phyloP scores from a whole-genome alignment of 148 eudicot genomes.

The Arctostaphylos glauca region DNA sequence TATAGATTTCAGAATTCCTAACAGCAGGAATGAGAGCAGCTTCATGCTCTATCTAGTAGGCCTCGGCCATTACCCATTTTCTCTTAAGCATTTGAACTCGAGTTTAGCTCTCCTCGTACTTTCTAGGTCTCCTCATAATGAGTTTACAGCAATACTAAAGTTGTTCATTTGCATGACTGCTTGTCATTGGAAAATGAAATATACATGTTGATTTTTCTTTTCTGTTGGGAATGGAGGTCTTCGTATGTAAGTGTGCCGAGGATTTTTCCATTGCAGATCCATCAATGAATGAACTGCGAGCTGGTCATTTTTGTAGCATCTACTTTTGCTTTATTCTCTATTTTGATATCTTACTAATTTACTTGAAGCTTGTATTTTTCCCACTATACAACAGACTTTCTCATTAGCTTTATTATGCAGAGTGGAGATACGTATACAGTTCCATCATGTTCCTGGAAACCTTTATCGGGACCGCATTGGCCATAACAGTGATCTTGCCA shows the following conservation, averaged over 20 bases:
- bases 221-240: background rate
- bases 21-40: no score
- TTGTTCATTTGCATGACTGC: background rate
- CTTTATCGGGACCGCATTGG: slow-evolving; percentile 31
- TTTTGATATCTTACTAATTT: background rate
- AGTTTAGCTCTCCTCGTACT: no score
- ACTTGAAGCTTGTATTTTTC: background rate
- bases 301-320: background rate
- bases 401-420: slow-evolving; percentile 22
- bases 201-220: background rate
- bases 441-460: slow-evolving; percentile 40
- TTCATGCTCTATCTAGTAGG: no score
- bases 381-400: background rate
- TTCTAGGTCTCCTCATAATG: no score
- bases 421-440: slow-evolving; percentile 42
- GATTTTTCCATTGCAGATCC: background rate
- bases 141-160: no score
- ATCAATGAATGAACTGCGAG: background rate
- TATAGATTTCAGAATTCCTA: no score
- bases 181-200: background rate
- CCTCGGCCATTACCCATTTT: no score
- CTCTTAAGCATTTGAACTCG: no score
- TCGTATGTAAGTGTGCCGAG: background rate
- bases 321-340: background rate
- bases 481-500: slow-evolving; percentile 31